Percentiles rank a stretch among this genome's conserved stretches.
Evolutionary conservation across 129 eudicot genomes (phyloP).

Genomic region (Helianthus tuberosus): DNA sequence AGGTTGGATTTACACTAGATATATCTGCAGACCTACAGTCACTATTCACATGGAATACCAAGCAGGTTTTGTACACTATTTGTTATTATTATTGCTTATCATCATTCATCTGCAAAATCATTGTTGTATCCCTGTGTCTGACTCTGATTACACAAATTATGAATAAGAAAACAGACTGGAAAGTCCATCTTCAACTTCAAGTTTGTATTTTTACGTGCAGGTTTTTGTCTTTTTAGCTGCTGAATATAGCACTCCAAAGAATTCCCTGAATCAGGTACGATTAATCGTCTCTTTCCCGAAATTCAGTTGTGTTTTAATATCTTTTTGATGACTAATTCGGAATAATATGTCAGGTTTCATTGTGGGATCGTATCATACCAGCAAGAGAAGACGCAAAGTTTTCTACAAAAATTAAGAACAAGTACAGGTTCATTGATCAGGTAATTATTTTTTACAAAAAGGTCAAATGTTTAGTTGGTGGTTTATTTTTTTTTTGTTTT

Average conservation of each 20-base stretch:
- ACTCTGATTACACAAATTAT: neutral
- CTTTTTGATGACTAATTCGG: conserved; percentile 2
- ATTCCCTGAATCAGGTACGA: conserved; percentile 76
- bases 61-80: conserved; percentile 55
- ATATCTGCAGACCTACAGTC: conserved; percentile 83
- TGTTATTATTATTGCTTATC: conserved; percentile 11
- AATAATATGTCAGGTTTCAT: conserved; percentile 54
- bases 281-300: neutral
- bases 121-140: conserved; percentile 5
- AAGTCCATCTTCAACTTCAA: conserved; percentile 1
- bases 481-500: neutral
- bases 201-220: conserved; percentile 41
- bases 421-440: conserved; percentile 85
- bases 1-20: conserved; percentile 84
- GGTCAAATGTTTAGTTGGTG: neutral
- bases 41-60: conserved; percentile 96
- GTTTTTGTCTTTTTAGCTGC: conserved; percentile 98
- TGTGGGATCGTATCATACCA: conserved; percentile 90
- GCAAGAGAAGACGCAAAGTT: conserved; percentile 69
- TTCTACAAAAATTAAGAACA: conserved; percentile 70
- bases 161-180: neutral
- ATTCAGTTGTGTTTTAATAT: neutral
- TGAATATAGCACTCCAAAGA: conserved; percentile 89
- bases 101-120: conserved; percentile 7
- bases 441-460: conserved; percentile 33